Evolutionary conservation across 192 early-diverging fungal genomes (phyloP).

Genomic region (Polychytrium aggregatum): DNA sequence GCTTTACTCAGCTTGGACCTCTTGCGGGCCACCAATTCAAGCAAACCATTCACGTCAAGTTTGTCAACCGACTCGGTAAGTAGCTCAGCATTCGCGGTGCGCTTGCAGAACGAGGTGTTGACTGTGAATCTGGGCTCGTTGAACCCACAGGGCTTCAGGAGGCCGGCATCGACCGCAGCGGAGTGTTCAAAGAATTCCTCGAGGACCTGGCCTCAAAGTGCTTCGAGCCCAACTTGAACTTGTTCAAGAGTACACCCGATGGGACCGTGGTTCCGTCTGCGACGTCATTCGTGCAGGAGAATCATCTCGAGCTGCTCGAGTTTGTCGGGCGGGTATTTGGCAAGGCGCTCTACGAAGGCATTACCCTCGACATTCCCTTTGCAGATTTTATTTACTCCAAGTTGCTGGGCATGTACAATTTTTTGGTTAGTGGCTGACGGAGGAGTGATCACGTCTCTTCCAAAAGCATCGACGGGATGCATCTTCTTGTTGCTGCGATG

Average conservation of each 20-base stretch:
- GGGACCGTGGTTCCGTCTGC: slow-evolving; percentile 22
- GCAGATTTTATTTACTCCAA: slow-evolving; percentile 36
- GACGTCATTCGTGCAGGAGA: slow-evolving; percentile 20
- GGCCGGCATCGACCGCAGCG: slow-evolving; percentile 31
- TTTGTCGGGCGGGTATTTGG: slow-evolving; percentile 30
- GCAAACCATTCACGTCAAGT: slow-evolving; percentile 22
- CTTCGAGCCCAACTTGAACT: slow-evolving; percentile 21
- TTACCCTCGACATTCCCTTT: slow-evolving; percentile 40
- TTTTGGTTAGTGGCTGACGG: slow-evolving; percentile 11
- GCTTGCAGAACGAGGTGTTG: background rate
- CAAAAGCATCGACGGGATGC: background rate
- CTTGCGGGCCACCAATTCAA: slow-evolving; percentile 20
- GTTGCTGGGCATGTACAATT: slow-evolving; percentile 22
- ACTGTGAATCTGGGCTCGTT: background rate
- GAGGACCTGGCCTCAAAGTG: slow-evolving; percentile 24
- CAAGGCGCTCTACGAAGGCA: slow-evolving; percentile 39
- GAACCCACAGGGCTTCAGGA: slow-evolving; percentile 16
- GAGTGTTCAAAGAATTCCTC: slow-evolving; percentile 37
- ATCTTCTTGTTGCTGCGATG: slow-evolving; percentile 5
- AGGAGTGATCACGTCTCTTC: background rate
- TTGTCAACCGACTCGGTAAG: slow-evolving; percentile 19
- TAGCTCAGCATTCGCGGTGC: background rate
- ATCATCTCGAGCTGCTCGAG: slow-evolving; percentile 30
- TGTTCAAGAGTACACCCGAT: slow-evolving; percentile 28
- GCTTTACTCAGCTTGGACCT: slow-evolving; percentile 15